phyloP scores from a whole-genome alignment of 148 eudicot species.

The Rhododendron griersonianum region DNA sequence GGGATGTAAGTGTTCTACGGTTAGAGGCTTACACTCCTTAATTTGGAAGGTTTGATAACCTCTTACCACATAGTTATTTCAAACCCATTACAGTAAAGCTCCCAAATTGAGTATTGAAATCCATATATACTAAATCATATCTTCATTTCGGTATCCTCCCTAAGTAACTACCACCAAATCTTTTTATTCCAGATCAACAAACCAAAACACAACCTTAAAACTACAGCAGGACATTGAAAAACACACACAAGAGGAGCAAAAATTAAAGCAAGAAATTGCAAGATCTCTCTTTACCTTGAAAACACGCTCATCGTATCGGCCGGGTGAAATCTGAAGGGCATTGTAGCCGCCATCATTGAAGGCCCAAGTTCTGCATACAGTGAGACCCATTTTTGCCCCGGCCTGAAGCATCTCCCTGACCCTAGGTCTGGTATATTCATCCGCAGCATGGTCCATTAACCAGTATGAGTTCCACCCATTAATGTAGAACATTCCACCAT shows the following conservation, averaged over 20 bases:
- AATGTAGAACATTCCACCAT: slow-evolving; percentile 65
- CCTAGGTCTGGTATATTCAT: slow-evolving; percentile 38
- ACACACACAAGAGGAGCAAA: background rate
- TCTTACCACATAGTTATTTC: background rate
- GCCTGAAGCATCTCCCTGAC: slow-evolving; percentile 58
- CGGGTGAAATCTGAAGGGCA: slow-evolving; percentile 91
- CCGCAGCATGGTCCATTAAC: slow-evolving; percentile 90
- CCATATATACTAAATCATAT: background rate
- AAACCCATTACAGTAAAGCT: background rate
- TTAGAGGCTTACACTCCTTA: background rate
- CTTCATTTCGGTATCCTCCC: background rate
- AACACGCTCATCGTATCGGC: slow-evolving; percentile 62
- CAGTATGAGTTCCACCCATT: slow-evolving; percentile 99
- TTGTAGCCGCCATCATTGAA: slow-evolving; percentile 86
- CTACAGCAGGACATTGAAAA: background rate
- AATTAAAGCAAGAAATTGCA: background rate
- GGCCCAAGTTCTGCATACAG: slow-evolving; percentile 96
- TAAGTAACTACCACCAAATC: background rate
- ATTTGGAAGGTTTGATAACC: background rate
- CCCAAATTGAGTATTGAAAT: background rate
- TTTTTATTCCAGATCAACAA: background rate
- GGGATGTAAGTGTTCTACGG: background rate
- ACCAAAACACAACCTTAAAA: background rate
- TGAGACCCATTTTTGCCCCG: slow-evolving; percentile 87
- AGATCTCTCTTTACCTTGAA: slow-evolving; percentile 50